Base-by-base conservation (phyloP, 2,329 filamentous ascomycete species). In the Teratosphaeriaceae sp. region DNA sequence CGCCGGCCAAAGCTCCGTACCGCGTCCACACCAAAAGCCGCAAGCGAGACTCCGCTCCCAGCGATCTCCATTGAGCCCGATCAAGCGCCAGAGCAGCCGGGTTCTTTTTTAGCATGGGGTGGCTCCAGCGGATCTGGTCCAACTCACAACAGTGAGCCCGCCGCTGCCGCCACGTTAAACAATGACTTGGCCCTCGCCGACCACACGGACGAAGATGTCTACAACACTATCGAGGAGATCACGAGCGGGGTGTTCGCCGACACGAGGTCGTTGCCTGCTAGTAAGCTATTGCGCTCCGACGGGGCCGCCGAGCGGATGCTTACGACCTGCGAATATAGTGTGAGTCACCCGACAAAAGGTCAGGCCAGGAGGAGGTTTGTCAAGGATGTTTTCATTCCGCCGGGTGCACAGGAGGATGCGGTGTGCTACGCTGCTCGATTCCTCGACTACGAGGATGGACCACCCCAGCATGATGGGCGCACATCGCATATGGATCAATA, bases 101-200 rank as follows among this genome's bases (percentile, higher is more conserved):
- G 22, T 20, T 42, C 46, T 47, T 52, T 50, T 52, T 50, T 50
- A 52, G 48, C 21, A 24, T 43, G 35, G n/a, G 29, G 23, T 47
- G 45, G 43, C 43, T 36, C 23, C 24, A 19, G 6, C 41, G 40
- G 19, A 20, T 47, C 39, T 34, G 38, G 38, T 20, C 38, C 24
- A 45, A 40, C 36, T 37, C 34, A 11, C 13, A 34, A 8, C 16
- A 30, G 19, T 19, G 29, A 15, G 13, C 13, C 23, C 15, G 11
- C 18, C 23, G 20, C 6, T 18, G n/a, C 34, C 9, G 40, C 30
- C 18, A 22, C 13, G 9, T 26, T 21, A 9, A n/a, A 5, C 13
- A 38, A 18, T n/a, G 20, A 18, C 5, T 40, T 29, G 19, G 23
- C 44, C 4, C 38, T 44, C 19, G 29, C 26, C 12, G 39, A 37